These are phyloP conservation scores for Coniochaeta prunicola DNA, from an alignment of 2,329 filamentous ascomycete species.

Conservation along the genomic window DNA sequence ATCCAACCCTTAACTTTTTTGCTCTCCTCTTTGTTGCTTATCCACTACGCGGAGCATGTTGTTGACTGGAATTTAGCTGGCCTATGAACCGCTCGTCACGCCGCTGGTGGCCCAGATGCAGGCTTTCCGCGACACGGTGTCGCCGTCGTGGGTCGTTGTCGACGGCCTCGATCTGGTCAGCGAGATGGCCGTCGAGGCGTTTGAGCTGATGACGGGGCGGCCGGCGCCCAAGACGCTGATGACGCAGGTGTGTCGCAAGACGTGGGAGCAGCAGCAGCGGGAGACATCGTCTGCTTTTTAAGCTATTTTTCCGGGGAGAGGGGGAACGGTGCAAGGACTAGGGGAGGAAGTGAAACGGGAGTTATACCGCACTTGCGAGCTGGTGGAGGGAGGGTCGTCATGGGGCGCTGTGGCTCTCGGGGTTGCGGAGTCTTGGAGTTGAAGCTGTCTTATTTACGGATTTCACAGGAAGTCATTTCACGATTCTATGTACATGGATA, in stretches of 20 bases:
- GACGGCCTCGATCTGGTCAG: conserved; percentile 66
- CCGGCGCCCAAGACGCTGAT: conserved; percentile 63
- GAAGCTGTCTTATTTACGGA: not conserved
- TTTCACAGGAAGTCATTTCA: not conserved
- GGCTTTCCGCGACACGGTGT: conserved; percentile 34
- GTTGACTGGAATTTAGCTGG: conserved; percentile 32
- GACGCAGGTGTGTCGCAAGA: conserved; percentile 47
- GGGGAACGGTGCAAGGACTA: too few species aligned
- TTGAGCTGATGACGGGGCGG: conserved; percentile 68
- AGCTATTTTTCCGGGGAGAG: not conserved
- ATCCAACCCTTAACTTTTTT: too few species aligned
- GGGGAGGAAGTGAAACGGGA: too few species aligned
- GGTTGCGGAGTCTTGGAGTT: not conserved
- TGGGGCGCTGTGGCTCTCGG: too few species aligned
- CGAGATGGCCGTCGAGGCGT: conserved; percentile 70
- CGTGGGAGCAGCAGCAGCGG: conserved; percentile 30
- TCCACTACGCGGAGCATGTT: too few species aligned
- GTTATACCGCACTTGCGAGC: too few species aligned
- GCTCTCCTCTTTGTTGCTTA: too few species aligned
- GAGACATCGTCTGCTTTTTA: conserved; percentile 11
- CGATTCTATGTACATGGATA: not conserved
- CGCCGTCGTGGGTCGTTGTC: conserved; percentile 61
- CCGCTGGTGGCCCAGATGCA: conserved; percentile 62
- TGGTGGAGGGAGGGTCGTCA: too few species aligned
- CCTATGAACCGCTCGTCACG: conserved; percentile 64